These are phyloP conservation scores for Fusarium citri DNA, from an alignment of 2,329 filamentous ascomycete genomes.

Conservation along the genomic window DNA sequence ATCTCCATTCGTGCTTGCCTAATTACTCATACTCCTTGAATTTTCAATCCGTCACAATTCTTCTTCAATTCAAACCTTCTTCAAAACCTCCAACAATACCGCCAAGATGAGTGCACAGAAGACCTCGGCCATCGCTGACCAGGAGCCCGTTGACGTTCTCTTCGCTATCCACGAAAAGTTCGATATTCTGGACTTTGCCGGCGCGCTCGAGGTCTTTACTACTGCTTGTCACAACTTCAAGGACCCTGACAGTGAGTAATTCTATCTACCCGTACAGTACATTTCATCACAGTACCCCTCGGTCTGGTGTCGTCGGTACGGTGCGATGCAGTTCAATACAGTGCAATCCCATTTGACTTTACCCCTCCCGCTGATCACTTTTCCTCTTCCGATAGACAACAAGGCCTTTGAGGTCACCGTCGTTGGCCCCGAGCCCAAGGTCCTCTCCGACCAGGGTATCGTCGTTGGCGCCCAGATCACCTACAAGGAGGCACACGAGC, in stretches of 20 bases:
- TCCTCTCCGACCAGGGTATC: conserved; percentile 72
- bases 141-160: conserved; percentile 69
- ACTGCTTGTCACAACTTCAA: conserved; percentile 64
- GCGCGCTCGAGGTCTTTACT: conserved; percentile 64
- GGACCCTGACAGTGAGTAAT: conserved; percentile 61
- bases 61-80: conserved; percentile 38
- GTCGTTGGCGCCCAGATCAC: conserved; percentile 79
- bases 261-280: background rate
- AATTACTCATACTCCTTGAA: conserved; percentile 19
- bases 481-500: conserved; percentile 81
- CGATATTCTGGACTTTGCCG: conserved; percentile 68
- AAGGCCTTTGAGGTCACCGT: conserved; percentile 71
- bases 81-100: conserved; percentile 44
- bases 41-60: conserved; percentile 33
- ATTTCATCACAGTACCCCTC: conserved; percentile 9
- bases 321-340: background rate
- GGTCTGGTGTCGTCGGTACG: background rate
- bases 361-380: conserved; percentile 43
- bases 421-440: conserved; percentile 64
- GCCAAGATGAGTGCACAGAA: conserved; percentile 68
- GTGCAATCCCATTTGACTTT: conserved; percentile 20
- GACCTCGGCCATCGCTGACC: conserved; percentile 67
- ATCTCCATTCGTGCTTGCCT: conserved; percentile 29
- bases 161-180: conserved; percentile 71
- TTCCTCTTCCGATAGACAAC: conserved; percentile 54